Evolutionary conservation across 176 grass and related monocot species (phyloP).

Genomic region (Hordeum marinum): DNA sequence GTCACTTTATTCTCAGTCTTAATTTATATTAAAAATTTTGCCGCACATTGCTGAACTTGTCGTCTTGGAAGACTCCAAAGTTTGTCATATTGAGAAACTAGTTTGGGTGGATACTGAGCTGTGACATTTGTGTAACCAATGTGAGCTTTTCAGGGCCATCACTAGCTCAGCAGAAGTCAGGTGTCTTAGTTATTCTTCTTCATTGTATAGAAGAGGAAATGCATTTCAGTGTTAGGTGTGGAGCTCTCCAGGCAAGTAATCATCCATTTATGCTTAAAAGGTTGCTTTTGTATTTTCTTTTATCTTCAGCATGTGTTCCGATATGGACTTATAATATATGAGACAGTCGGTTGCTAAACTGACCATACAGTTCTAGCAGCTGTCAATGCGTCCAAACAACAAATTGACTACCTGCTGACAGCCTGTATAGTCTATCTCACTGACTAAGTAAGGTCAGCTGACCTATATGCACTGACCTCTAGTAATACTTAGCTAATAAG

Average conservation of each 20-base stretch:
- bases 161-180: constrained; percentile 41
- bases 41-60: constrained; percentile 12
- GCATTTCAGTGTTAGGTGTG: constrained; percentile 60
- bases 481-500: neutral
- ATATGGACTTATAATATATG: neutral
- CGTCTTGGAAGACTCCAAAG: neutral
- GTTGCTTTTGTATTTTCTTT: constrained; percentile 28
- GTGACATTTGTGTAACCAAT: constrained; percentile 29
- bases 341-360: neutral
- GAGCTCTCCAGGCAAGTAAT: constrained; percentile 71
- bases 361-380: neutral
- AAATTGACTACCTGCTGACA: neutral
- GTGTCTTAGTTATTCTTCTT: constrained; percentile 56
- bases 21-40: neutral
- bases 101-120: constrained; percentile 23
- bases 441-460: neutral
- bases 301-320: neutral
- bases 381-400: neutral
- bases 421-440: neutral
- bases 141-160: constrained; percentile 39
- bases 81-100: neutral
- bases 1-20: constrained; percentile 1
- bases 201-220: constrained; percentile 53
- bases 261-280: constrained; percentile 7
- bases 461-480: neutral